Evolutionary conservation across 129 eudicot species (phyloP).

Genomic region (Silybum marianum): DNA sequence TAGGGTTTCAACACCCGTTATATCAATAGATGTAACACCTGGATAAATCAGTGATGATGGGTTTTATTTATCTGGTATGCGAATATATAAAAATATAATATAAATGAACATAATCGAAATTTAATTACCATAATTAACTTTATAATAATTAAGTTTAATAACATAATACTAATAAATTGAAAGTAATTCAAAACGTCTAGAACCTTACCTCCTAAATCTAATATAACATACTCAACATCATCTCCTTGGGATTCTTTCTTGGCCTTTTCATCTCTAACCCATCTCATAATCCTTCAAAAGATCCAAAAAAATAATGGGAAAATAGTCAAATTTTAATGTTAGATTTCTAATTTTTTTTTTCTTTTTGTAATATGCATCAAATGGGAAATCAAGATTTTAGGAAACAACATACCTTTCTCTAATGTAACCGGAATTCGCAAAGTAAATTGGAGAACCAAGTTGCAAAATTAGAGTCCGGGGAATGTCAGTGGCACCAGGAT

Average conservation of each 20-base stretch:
- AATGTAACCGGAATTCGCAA: slow-evolving; percentile 61
- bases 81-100: neutral
- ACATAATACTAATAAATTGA: neutral
- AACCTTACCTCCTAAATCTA: slow-evolving; percentile 83
- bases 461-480: slow-evolving; percentile 63
- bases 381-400: slow-evolving; percentile 1
- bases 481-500: slow-evolving; percentile 49
- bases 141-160: neutral
- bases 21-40: slow-evolving; percentile 89
- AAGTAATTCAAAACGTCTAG: neutral
- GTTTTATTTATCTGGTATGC: neutral
- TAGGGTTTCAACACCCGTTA: slow-evolving; percentile 82
- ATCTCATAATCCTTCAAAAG: slow-evolving; percentile 65
- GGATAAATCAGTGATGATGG: neutral
- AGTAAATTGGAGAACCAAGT: slow-evolving; percentile 90
- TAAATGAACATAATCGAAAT: neutral
- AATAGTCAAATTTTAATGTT: neutral
- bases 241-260: slow-evolving; percentile 37
- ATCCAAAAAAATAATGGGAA: neutral
- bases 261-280: slow-evolving; percentile 72
- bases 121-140: neutral
- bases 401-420: slow-evolving; percentile 66
- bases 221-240: slow-evolving; percentile 56
- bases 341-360: neutral
- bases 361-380: neutral